Percentiles rank a stretch among this genome's conserved stretches.
These are phyloP conservation scores for Hyphopichia homilentoma DNA, from an alignment of 805 yeast genomes.

Conservation along the genomic window DNA sequence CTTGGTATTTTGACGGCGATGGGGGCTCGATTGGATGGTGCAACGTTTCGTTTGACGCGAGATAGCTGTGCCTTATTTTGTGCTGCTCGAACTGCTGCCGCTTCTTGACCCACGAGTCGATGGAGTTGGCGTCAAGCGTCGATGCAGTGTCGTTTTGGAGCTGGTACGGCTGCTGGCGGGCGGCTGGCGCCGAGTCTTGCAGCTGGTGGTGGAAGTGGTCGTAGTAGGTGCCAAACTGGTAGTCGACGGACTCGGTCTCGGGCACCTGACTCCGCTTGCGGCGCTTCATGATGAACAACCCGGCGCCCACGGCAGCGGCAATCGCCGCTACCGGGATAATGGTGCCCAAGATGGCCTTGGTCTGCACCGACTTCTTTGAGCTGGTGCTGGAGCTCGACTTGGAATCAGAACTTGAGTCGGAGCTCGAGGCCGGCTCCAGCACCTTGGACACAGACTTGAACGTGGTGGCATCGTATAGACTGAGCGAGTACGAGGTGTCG, in stretches of 20 bases:
- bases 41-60: constrained; percentile 28
- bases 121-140: constrained; percentile 44
- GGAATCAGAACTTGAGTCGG: background rate
- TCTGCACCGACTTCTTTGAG: constrained; percentile 8
- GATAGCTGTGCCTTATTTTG: constrained; percentile 20
- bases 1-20: too few species aligned
- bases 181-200: background rate
- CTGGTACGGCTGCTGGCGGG: background rate
- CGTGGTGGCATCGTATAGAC: constrained; percentile 38
- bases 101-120: constrained; percentile 51
- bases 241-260: constrained; percentile 21
- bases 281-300: constrained; percentile 15
- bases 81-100: constrained; percentile 41
- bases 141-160: constrained; percentile 27
- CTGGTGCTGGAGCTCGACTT: background rate
- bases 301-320: constrained; percentile 11
- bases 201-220: constrained; percentile 6
- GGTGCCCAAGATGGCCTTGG: constrained; percentile 35
- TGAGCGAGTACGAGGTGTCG: constrained; percentile 25
- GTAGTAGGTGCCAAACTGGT: constrained; percentile 29
- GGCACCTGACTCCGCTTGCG: constrained; percentile 13
- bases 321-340: constrained; percentile 31
- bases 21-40: too few species aligned
- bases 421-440: constrained; percentile 9
- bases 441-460: constrained; percentile 29